Conservation (phyloP, 139 green algal genomes). For the Haematococcus lacustris region DNA sequence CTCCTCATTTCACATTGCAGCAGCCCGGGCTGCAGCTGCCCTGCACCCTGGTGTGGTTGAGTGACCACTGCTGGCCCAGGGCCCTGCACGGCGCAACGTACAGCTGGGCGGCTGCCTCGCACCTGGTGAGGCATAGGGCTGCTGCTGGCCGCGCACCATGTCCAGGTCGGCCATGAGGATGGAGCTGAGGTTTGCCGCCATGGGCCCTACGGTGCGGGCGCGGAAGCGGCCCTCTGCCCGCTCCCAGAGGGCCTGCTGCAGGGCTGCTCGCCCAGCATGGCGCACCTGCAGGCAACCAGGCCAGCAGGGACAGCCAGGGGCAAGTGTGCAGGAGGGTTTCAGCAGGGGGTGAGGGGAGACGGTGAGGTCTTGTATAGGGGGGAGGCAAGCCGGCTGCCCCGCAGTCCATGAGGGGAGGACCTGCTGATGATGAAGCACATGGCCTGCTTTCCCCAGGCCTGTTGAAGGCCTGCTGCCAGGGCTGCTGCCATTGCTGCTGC, state of each 20-base stretch:
- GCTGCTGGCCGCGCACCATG: conserved; percentile 7
- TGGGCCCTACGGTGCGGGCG: conserved; percentile 21
- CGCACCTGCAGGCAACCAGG: conserved; percentile 11
- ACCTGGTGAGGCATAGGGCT: conserved; percentile 14
- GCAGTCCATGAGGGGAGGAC: not conserved
- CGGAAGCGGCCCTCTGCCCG: conserved; percentile 20
- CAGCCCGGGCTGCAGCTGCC: too few species aligned
- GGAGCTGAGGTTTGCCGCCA: conserved; percentile 17
- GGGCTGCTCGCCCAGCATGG: conserved; percentile 17
- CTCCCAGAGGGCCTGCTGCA: conserved; percentile 27
- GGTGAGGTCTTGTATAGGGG: too few species aligned
- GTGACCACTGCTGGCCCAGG: too few species aligned
- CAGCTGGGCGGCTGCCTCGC: too few species aligned
- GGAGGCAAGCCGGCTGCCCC: not conserved
- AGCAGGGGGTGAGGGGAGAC: not conserved
- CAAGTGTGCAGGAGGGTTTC: too few species aligned
- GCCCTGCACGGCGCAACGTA: too few species aligned
- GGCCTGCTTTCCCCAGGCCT: not conserved
- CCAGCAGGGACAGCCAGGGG: too few species aligned
- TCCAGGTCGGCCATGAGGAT: conserved; percentile 24
- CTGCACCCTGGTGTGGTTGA: too few species aligned
- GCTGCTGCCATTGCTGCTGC: too few species aligned
- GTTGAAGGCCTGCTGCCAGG: too few species aligned
- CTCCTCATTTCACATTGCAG: too few species aligned
- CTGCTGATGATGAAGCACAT: not conserved